Conservation (phyloP, 495 filamentous ascomycete species). For the Penicillium flavigenum region DNA sequence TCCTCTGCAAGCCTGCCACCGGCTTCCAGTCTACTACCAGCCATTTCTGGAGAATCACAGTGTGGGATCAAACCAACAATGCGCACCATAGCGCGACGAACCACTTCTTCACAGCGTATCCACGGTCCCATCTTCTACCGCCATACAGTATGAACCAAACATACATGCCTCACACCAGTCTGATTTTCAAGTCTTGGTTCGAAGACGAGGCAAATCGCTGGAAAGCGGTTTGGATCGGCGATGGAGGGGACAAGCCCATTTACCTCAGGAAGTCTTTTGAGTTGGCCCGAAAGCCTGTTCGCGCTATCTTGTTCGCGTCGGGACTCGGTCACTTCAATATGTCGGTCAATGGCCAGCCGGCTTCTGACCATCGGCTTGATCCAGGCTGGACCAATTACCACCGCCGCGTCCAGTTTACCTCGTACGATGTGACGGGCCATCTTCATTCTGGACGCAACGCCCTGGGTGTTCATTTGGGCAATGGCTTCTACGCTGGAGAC, state of each 20-base stretch:
- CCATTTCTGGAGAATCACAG: constrained; percentile 26
- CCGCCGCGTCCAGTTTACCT: constrained; percentile 27
- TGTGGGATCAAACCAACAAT: constrained; percentile 22
- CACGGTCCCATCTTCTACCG: constrained; percentile 25
- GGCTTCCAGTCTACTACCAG: constrained; percentile 28
- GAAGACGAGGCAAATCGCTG: constrained; percentile 29
- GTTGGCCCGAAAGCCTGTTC: constrained; percentile 10
- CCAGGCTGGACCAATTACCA: constrained; percentile 37
- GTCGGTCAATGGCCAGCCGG: constrained; percentile 24
- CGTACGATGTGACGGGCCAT: constrained; percentile 28
- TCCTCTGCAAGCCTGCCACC: constrained; percentile 23
- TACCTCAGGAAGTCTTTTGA: constrained; percentile 30
- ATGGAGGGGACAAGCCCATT: constrained; percentile 34
- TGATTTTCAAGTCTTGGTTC: constrained; percentile 36
- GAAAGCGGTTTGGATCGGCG: constrained; percentile 35
- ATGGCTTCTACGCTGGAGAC: constrained; percentile 34
- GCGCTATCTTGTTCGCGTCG: constrained; percentile 28
- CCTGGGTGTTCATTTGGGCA: constrained; percentile 30
- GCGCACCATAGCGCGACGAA: constrained; percentile 20
- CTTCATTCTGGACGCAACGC: constrained; percentile 21
- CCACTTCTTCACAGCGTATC: constrained; percentile 29
- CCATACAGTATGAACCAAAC: constrained; percentile 37
- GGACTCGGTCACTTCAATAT: constrained; percentile 34
- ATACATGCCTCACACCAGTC: constrained; percentile 32
- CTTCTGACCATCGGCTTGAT: constrained; percentile 29